Conservation (phyloP, 106 monocot species). For the Dendrobium catenatum region DNA sequence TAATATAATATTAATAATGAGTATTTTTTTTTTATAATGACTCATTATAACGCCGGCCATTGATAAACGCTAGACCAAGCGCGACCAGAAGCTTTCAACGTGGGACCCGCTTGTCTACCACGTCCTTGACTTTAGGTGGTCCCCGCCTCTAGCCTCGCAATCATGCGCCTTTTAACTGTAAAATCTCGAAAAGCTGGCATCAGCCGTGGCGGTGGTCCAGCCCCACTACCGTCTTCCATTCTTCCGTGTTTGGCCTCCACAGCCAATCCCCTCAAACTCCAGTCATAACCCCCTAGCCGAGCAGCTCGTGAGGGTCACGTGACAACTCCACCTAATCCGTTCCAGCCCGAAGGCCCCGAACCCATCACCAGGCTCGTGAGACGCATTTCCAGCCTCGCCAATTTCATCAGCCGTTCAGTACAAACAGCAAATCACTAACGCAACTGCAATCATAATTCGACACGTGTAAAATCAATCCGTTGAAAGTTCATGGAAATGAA, state of each 20-base stretch:
- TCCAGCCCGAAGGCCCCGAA: background rate
- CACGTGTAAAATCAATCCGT: background rate
- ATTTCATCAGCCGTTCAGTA: background rate
- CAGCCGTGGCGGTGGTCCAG: background rate
- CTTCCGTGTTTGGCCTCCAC: background rate
- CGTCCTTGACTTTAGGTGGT: no score
- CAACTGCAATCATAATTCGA: background rate
- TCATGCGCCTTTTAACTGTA: background rate
- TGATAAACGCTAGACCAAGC: no score
- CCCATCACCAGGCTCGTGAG: slow-evolving; percentile 1
- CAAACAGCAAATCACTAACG: background rate
- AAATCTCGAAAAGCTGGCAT: background rate
- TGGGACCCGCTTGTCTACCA: no score
- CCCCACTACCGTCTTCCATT: background rate
- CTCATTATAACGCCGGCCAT: no score
- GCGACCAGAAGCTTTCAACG: no score
- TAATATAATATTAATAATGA: no score
- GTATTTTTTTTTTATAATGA: no score
- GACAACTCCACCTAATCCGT: background rate
- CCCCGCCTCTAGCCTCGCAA: background rate
- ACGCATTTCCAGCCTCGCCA: background rate
- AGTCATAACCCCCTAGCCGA: background rate
- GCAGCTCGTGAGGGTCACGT: slow-evolving; percentile 7
- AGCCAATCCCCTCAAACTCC: background rate
- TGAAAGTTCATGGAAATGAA: background rate